Evolutionary conservation across 208 protist genomes (phyloP).

Genomic region (Vickermania ingenoplastis): DNA sequence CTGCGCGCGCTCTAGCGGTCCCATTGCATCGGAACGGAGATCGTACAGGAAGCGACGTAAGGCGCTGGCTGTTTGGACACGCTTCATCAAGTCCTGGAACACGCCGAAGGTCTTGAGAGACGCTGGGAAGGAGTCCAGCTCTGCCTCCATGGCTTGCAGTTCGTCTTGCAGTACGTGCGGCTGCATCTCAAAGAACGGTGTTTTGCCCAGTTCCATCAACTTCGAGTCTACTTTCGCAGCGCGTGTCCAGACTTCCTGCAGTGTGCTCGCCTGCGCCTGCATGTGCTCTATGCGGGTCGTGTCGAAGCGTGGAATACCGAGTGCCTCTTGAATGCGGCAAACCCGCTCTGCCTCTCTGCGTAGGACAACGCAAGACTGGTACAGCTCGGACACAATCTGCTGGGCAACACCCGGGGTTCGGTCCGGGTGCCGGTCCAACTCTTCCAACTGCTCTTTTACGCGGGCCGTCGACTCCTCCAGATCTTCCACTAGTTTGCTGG

Average conservation of each 20-base stretch:
- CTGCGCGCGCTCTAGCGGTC: slow-evolving; percentile 57
- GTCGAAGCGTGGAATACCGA: slow-evolving; percentile 37
- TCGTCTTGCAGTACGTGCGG: slow-evolving; percentile 81
- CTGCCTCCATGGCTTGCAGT: slow-evolving; percentile 47
- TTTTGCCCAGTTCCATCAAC: slow-evolving; percentile 80
- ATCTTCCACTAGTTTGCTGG: slow-evolving; percentile 28
- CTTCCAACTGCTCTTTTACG: slow-evolving; percentile 35
- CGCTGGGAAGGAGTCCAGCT: slow-evolving; percentile 45
- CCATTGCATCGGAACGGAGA: slow-evolving; percentile 91
- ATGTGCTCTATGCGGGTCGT: slow-evolving; percentile 51
- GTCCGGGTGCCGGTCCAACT: slow-evolving; percentile 28
- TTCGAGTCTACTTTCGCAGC: slow-evolving; percentile 60
- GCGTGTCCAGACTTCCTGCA: slow-evolving; percentile 89
- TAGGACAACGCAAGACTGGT: slow-evolving; percentile 49
- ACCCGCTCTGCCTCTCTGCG: slow-evolving; percentile 74
- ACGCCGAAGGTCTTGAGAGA: slow-evolving; percentile 46
- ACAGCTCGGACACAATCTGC: slow-evolving; percentile 50
- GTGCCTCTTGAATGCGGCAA: slow-evolving; percentile 56
- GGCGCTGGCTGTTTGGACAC: slow-evolving; percentile 32
- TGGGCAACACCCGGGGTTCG: slow-evolving; percentile 36
- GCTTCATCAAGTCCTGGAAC: slow-evolving; percentile 31
- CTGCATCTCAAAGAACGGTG: slow-evolving; percentile 90
- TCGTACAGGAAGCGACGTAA: slow-evolving; percentile 81
- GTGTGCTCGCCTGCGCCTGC: slow-evolving; percentile 72
- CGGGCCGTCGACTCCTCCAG: slow-evolving; percentile 50